Base-by-base conservation (phyloP, 1,139 yeast genomes). In the Candida mesenterica region DNA sequence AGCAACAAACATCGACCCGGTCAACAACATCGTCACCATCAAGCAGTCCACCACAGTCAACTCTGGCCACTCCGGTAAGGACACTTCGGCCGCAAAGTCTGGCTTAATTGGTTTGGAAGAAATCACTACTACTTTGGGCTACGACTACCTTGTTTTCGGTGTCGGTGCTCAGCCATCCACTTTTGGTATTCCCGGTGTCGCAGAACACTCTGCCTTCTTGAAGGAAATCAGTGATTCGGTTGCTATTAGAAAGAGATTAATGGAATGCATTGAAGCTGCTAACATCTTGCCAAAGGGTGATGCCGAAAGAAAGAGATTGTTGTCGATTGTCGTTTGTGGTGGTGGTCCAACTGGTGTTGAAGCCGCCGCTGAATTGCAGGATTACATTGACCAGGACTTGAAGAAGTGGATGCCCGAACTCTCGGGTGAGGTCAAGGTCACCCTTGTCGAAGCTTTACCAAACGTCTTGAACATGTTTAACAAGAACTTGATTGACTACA, bases 311-410 rank as follows among this genome's bases (percentile, higher is more conserved):
- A 79, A 82, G 68, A 75, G 94, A 60, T 72, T 88, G 50, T 73
- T 88, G 51, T 82, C 82, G 45, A 80, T 89, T 50, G 89, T 88
- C 41, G 92, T 88, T 43, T 94, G 90, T 46, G 96, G 96, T 51
- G 96, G 96, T 59, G 96, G 96, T 44, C 96, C 97, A 56, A 89
- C 96, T 36, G 97, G 97, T 65, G 96, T 89, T 44, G 97, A 89
- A 62, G 85, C 86, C 54, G 96, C 96, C 47, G 97, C 95, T 54
- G 97, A 90, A 65, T 68, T 90, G 52, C 95, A 86, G 64, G 97
- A 90, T 64, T 90, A 87, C 64, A 83, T 89, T 48, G 94, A 86
- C 61, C 95, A 88, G 62, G 97, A 90, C 62, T 72, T 90, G 68
- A 70, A 69, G 52, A 84, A 81, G 64, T 87, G 95, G 94, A 81